Base-by-base conservation (phyloP, 768 basidiomycete species). In the Leccinellum albellum region DNA sequence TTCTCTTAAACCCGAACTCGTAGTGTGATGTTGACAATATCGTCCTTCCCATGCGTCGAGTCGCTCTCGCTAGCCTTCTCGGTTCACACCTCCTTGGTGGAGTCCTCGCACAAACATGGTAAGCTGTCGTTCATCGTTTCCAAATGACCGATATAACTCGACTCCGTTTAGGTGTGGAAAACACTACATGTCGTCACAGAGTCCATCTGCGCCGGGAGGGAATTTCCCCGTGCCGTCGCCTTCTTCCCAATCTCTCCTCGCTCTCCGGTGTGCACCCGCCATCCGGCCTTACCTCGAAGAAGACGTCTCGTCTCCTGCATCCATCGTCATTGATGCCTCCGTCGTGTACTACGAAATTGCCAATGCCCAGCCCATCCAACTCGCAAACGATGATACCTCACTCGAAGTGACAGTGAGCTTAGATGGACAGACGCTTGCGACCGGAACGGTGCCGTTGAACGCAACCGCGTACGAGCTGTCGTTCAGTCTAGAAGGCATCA, bases 231-330 rank as follows among this genome's bases (percentile, higher is more conserved):
- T 71, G 4, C 76, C 79, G 6, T 65, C 65, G 9, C 60, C 64
- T 1, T 78, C 76, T 3, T 59, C 71, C 1, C 66, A 64, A 1
- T 71, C 83, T n/a, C 75, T 83, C 40, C 76, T 86, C 24, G 80
- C 83, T 8, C 68, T 87, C 37, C 81, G 82, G 10, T 86, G 85
- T 58, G 76, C 78, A 9, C 83, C 82, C 28, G 80, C 82, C 3
- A 78, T 85, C 23, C 76, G 79, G 6, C 85, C 85, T 1, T 87
- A 84, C 66, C 76, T 86, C 23, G 77, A 79, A 15, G 82, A 81
- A 60, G 84, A 85, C 58, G 70, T 71, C 26, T 63, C 64, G 23
- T 74, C 75, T 3, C 72, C 75, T 3, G 73, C 77, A 14, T 74
- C 76, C 15, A 74, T 86, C 52, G 70, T 86, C 37, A 71, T 86